Evolutionary conservation across 192 early-diverging fungal species (phyloP).

Genomic region (Neocallimastix lanati): DNA sequence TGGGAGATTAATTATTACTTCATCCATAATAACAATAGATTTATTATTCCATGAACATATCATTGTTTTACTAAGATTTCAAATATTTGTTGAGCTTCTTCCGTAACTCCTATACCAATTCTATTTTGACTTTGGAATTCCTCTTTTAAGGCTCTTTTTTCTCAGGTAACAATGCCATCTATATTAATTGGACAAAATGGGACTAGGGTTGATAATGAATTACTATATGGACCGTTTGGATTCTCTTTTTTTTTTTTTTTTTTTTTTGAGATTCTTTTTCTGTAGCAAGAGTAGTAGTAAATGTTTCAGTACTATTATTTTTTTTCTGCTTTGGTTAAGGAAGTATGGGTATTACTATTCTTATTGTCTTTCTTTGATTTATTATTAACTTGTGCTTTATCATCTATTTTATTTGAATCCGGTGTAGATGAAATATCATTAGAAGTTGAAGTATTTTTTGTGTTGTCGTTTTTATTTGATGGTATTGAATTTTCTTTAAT

Average conservation of each 20-base stretch:
- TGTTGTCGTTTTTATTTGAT: not conserved
- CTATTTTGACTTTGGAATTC: constrained; percentile 22
- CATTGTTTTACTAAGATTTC: constrained; percentile 58
- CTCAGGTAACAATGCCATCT: constrained; percentile 27
- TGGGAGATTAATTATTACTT: constrained; percentile 56
- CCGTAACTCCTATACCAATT: constrained; percentile 63
- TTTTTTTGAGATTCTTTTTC: not conserved
- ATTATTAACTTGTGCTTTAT: not conserved
- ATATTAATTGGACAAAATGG: constrained; percentile 22
- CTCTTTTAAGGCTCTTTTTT: constrained; percentile 24
- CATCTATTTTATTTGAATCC: not conserved
- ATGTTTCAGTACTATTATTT: not conserved
- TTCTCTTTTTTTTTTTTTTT: no score
- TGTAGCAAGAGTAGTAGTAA: not conserved
- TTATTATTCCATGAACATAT: constrained; percentile 61
- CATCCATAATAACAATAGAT: constrained; percentile 61
- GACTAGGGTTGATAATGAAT: constrained; percentile 16
- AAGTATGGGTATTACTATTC: not conserved
- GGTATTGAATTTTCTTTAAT: not conserved
- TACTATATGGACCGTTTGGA: not conserved
- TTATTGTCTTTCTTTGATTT: not conserved
- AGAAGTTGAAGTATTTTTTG: not conserved
- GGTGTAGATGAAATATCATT: not conserved
- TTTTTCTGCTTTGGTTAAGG: constrained; percentile 9
- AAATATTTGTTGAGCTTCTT: constrained; percentile 56